Evolutionary conservation across 805 yeast genomes (phyloP).

Genomic region (Starmera pachycereana): DNA sequence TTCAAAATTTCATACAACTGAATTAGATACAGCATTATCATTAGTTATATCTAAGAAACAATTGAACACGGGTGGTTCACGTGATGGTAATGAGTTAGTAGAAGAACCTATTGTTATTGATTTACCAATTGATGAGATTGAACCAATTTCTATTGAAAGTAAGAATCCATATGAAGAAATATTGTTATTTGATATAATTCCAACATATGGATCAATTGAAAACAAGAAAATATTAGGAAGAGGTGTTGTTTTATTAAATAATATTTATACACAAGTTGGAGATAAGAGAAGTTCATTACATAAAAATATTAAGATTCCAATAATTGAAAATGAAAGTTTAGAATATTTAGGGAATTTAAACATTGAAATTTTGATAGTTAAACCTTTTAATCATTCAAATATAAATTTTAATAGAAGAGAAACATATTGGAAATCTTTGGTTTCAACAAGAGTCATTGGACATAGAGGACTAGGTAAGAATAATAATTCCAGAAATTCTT

Average conservation of each 20-base stretch:
- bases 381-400: conserved; percentile 61
- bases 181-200: conserved; percentile 77
- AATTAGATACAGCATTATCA: conserved; percentile 80
- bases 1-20: conserved; percentile 68
- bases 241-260: conserved; percentile 65
- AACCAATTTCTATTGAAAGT: conserved; percentile 66
- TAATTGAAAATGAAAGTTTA: conserved; percentile 59
- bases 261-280: conserved; percentile 59
- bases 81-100: conserved; percentile 13
- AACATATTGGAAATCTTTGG: conserved; percentile 86
- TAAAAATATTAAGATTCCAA: conserved; percentile 59
- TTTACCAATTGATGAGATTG: conserved; percentile 71
- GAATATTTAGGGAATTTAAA: conserved; percentile 69
- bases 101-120: conserved; percentile 61
- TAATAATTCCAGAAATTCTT: conserved; percentile 53
- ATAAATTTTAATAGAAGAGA: conserved; percentile 58
- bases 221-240: conserved; percentile 55
- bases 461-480: conserved; percentile 95
- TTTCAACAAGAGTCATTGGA: conserved; percentile 86
- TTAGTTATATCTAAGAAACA: conserved; percentile 42
- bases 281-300: conserved; percentile 55
- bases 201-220: conserved; percentile 57
- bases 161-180: conserved; percentile 41
- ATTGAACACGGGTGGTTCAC: conserved; percentile 10
- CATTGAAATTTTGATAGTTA: conserved; percentile 65